Conservation (phyloP, 2,329 filamentous ascomycete genomes). For the Chaetomiaceae sp. region DNA sequence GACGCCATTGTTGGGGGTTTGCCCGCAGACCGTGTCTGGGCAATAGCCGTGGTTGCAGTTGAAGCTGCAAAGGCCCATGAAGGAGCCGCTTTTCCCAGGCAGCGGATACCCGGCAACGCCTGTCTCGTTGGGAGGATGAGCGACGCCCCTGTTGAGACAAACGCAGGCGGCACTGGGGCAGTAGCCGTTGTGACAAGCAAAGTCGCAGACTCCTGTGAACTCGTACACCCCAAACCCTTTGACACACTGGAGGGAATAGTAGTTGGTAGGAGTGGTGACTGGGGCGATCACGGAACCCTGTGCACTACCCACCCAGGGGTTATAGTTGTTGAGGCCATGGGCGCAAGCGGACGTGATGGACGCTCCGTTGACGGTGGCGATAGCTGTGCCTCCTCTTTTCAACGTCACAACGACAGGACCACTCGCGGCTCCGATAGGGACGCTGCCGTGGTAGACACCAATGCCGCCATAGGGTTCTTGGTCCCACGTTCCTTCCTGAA, state of each 20-base stretch:
- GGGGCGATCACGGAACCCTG: neutral
- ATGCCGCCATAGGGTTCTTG: neutral
- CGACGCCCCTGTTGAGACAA: neutral
- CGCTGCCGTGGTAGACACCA: neutral
- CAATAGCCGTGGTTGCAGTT: neutral
- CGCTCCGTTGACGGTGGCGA: neutral
- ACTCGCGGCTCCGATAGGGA: neutral
- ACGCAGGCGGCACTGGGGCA: neutral
- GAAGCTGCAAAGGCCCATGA: neutral
- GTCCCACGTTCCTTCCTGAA: neutral
- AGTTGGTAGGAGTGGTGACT: neutral
- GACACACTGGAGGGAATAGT: neutral
- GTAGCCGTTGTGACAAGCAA: neutral
- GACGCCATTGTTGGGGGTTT: neutral
- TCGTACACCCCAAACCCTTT: neutral
- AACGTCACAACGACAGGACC: neutral
- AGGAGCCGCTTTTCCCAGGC: neutral
- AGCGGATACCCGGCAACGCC: neutral
- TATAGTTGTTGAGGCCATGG: neutral
- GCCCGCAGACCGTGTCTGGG: neutral
- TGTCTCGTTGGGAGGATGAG: neutral
- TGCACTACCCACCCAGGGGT: neutral
- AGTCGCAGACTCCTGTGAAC: neutral
- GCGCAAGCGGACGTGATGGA: neutral
- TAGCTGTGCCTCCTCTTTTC: neutral